Conservation (phyloP, 2,329 filamentous ascomycete genomes). For the Aspergillus awamori region DNA sequence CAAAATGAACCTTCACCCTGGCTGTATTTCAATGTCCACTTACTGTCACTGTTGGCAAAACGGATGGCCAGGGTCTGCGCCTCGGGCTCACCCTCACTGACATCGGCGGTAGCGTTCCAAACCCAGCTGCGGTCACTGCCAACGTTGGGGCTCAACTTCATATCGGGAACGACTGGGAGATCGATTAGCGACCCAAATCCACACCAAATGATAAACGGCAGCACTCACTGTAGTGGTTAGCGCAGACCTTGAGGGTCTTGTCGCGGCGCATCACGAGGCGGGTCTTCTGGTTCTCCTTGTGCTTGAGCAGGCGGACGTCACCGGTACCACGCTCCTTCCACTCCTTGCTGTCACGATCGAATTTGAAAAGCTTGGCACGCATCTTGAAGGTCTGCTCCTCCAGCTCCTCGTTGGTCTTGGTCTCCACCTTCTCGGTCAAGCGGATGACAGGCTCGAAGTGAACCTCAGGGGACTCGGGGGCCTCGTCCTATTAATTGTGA, state of each 20-base stretch:
- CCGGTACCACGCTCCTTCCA: slow-evolving; percentile 99
- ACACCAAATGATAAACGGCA: background rate
- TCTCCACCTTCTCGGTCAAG: slow-evolving; percentile 94
- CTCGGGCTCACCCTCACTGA: slow-evolving; percentile 97
- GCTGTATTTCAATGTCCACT: slow-evolving; percentile 41
- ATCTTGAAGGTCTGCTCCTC: slow-evolving; percentile 99
- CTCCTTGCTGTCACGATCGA: slow-evolving; percentile 85
- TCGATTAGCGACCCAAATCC: slow-evolving; percentile 22
- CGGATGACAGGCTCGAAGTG: slow-evolving; percentile 97
- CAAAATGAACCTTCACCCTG: background rate
- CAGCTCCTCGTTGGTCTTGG: slow-evolving; percentile 96
- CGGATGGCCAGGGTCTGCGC: slow-evolving; percentile 94
- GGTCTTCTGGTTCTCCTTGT: slow-evolving; percentile 98
- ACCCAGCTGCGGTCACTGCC: slow-evolving; percentile 99
- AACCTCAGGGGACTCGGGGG: slow-evolving; percentile 85
- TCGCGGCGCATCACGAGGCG: slow-evolving; percentile 97
- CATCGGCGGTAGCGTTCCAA: slow-evolving; percentile 97
- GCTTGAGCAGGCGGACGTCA: slow-evolving; percentile 94
- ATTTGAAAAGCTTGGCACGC: slow-evolving; percentile 99
- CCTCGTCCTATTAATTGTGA: slow-evolving; percentile 60
- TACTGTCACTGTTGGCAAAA: slow-evolving; percentile 97
- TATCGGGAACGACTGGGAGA: slow-evolving; percentile 82
- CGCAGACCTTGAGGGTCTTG: slow-evolving; percentile 99
- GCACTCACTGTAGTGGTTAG: slow-evolving; percentile 94
- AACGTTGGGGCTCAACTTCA: slow-evolving; percentile 98